Base-by-base conservation (phyloP, 345 rosid genomes). In the Aurinia saxatilis region DNA sequence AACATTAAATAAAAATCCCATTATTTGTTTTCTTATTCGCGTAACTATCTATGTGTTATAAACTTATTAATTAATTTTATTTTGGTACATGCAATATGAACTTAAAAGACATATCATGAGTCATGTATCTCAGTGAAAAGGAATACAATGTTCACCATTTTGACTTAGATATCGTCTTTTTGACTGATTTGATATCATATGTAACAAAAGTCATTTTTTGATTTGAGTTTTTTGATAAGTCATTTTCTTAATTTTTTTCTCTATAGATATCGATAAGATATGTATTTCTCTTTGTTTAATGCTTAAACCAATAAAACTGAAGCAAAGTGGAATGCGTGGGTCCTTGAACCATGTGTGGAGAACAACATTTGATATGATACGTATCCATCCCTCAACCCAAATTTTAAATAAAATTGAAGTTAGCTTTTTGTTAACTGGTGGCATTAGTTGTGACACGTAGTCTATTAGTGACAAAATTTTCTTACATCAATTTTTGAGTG, bases 301-400 rank as follows among this genome's bases (percentile, higher is more conserved):
- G 33, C 6, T n/a, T 30, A 55, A 55, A 56, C 74, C 59, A 70
- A 56, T 70, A 23, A 47, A 42, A 48, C 9, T 16, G 25, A 56
- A 63, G 53, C 21, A 41, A 55, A 70, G 64, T 54, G 74, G 42
- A 14, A 12, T 30, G 40, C 14, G 46, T 55, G 74, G 74, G 69
- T 41, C 59, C 52, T 61, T 53, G 61, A 13, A 46, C 23, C 11
- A 69, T 60, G 21, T 44, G 54, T 8, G 62, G 60, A 36, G 25
- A 53, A 46, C 11, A 14, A 48, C 42, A 15, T 51, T 12, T 31
- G 58, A 31, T 19, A 13, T 31, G 58, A 31, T 19, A 13, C 65
- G 50, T 65, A 44, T 49, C 27, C n/a, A 57, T 48, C 27, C 39
- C 50, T 18, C 13, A 19, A 13, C 16, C 13, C 52, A 50, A 31